Evolutionary conservation across 2,329 filamentous ascomycete species (phyloP), one percentile per base, ranked within the genome.

Genomic region (Cladosporium oxysporum): DNA sequence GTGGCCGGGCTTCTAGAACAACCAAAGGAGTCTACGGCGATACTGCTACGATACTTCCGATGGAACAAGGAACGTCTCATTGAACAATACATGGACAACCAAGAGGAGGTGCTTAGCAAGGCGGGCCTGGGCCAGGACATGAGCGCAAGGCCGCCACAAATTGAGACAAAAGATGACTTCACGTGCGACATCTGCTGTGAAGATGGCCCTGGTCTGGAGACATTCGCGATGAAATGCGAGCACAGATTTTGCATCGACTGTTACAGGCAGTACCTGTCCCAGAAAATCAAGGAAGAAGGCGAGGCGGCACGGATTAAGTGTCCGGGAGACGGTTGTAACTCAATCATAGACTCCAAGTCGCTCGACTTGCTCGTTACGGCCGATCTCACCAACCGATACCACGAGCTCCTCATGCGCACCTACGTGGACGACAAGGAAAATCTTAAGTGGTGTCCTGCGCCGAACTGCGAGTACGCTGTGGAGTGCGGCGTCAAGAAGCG

Each of bases 11-110:
- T 99, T 69, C 85, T 99, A 41, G 91, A 93, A 67, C 89, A 97
- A 76, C 88, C 91, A 18, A 91, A 92, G 72, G 95, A 98, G 79
- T 91, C 95, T 69, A 89, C 91, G 0, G 94, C 93, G 28, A 97
- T 99, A 62, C 83, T 99, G 49, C 83, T 99, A 67, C 90, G 95
- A 57, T 87, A 95, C 79, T 92, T 91, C 72, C 87, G 93, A 75
- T 99, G 95, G 95, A 98, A 98, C 79, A 95, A 97, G 78, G 95
- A 99, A 77, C 89, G 91, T 47, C 79, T 99, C 71, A 93, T 98
- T 66, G 95, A 99, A 75, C 89, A 92, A 69, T 98, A 98, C 79
- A 97, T 99, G 93, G 94, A 99, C 70, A 87, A 87, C 60, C 88
- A 91, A 3, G 88, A 91, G 66, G 87, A 90, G 74, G 87, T 95